Evolutionary conservation across 805 yeast genomes (phyloP), one percentile per base, ranked within the genome.

Genomic region (Ogataea nakhonphanomensis): DNA sequence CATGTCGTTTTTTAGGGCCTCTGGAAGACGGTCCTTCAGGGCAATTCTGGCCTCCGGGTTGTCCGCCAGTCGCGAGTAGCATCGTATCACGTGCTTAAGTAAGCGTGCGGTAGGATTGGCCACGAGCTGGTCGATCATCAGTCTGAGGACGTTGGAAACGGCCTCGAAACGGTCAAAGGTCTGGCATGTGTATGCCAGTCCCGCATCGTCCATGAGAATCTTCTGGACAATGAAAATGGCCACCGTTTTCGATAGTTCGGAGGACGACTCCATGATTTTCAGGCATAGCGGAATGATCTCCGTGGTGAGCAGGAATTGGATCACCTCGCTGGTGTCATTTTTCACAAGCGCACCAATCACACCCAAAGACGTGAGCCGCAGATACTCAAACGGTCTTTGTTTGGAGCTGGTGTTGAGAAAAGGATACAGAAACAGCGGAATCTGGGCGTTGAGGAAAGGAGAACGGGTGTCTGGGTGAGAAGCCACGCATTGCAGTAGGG

Each of bases 261-360:
- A 84, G 7, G 96, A 88, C 1, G 90, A 79, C 60, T 91, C 98
- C 95, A 91, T 91, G 46, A 93, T 91, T 54, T 93, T 81, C 44
- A 91, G 69, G 60, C 99, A 93, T 41, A 93, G 67, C 5, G 99
- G 99, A 25, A 93, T 95, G 53, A 93, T 91, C 61, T 91, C 99
- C 0, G 99, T 93, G n/a, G 96, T 81, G 32, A 91, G 70, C 55
- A 91, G 67, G 57, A 93, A 91, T 47, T 85, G 85, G 47, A 93
- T 90, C 31, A 91, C 98, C 53, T 91, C 96, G 11, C 95, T 88
- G 4, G 96, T 85, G 57, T 91, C 99, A 61, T 90, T 91, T 55
- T 93, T 91, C 20, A 93, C 98, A 41, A 91, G 69, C 0, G 99
- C 98, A 14, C 99, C 99, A 59, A 91, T 86, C 6, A 91, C 99